phyloP scores from a whole-genome alignment of 2,329 filamentous ascomycete species.

The Allantophomopsis lycopodina region DNA sequence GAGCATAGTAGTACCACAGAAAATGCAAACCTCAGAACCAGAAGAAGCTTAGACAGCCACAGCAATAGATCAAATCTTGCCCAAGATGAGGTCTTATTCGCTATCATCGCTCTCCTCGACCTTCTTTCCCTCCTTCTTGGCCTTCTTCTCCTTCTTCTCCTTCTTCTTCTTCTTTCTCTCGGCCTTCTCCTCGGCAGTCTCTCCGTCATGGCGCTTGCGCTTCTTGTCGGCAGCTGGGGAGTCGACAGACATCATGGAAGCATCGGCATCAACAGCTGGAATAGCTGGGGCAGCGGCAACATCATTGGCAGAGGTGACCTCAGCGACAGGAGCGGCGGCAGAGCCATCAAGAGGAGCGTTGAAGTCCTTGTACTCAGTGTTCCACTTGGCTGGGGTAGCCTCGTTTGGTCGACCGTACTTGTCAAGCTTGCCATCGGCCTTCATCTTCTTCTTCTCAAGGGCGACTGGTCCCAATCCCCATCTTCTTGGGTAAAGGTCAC shows the following conservation, averaged over 20 bases:
- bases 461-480: constrained; percentile 94
- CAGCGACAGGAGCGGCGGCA: constrained; percentile 25
- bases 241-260: constrained; percentile 34
- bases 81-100: constrained; percentile 21
- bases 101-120: constrained; percentile 25
- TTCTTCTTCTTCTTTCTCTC: constrained; percentile 35
- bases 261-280: constrained; percentile 23
- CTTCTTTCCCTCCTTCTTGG: constrained; percentile 27
- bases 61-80: neutral
- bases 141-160: constrained; percentile 36
- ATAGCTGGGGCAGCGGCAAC: constrained; percentile 22
- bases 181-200: constrained; percentile 53
- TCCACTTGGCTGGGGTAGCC: constrained; percentile 88
- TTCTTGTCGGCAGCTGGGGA: constrained; percentile 54
- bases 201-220: constrained; percentile 68
- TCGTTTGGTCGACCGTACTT: constrained; percentile 94
- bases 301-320: constrained; percentile 23
- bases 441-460: constrained; percentile 98
- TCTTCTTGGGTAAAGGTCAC: constrained; percentile 88
- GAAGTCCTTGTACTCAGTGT: constrained; percentile 84
- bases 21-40: neutral
- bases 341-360: constrained; percentile 35
- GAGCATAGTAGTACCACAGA: constrained; percentile 2
- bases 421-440: constrained; percentile 94
- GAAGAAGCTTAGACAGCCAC: neutral